Percentiles rank a stretch among this genome's conserved stretches.
These are phyloP conservation scores for Geotrichum carabidarum DNA, from an alignment of 1,139 yeast genomes.

Conservation along the genomic window DNA sequence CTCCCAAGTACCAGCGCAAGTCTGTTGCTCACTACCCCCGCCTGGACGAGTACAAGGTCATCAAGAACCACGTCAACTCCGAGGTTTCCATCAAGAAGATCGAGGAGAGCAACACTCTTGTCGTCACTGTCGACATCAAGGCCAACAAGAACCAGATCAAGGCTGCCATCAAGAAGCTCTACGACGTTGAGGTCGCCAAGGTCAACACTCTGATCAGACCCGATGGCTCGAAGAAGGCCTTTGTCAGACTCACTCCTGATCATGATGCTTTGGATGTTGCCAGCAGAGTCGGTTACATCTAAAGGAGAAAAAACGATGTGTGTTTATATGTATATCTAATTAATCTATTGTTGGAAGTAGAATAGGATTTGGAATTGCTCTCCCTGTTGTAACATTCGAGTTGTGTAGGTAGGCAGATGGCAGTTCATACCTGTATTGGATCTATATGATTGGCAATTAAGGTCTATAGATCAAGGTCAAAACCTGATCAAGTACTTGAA, in stretches of 20 bases:
- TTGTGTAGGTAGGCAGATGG: no score
- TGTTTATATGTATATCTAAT: neutral
- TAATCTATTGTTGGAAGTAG: neutral
- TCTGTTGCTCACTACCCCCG: conserved; percentile 97
- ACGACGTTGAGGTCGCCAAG: conserved; percentile 90
- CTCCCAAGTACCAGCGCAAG: conserved; percentile 94
- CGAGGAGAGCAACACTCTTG: conserved; percentile 98
- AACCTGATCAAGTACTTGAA: no score
- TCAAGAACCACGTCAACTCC: conserved; percentile 92
- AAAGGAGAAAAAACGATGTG: conserved; percentile 33
- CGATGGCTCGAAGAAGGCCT: conserved; percentile 99
- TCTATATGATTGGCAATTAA: no score
- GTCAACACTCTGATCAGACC: conserved; percentile 97
- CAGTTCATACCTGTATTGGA: no score
- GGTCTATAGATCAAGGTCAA: no score
- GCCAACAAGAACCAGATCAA: conserved; percentile 98
- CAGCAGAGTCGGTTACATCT: conserved; percentile 98
- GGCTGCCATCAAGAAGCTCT: conserved; percentile 96
- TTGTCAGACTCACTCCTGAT: conserved; percentile 98
- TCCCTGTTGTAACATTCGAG: no score
- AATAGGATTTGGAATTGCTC: no score
- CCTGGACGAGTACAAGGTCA: conserved; percentile 92
- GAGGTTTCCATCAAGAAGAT: conserved; percentile 99
- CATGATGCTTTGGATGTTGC: conserved; percentile 99
- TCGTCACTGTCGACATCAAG: conserved; percentile 94